phyloP scores from a whole-genome alignment of 305 asterid species.

The Fraxinus albicans region DNA sequence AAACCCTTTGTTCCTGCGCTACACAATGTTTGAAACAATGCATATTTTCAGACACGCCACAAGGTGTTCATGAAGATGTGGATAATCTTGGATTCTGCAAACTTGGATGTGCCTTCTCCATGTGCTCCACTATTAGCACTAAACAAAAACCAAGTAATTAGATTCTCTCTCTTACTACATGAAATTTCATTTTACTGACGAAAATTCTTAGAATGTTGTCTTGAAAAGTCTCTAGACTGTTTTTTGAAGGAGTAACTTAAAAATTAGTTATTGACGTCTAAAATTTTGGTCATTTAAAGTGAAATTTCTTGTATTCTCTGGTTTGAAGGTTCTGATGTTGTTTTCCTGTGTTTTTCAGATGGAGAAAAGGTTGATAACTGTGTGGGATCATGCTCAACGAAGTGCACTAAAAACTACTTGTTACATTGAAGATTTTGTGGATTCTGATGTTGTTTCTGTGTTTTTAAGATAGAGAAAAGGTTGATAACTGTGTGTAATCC shows the following conservation, averaged over 20 bases:
- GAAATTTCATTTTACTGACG: not conserved
- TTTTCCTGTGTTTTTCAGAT: conserved; percentile 34
- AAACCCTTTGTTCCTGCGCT: conserved; percentile 81
- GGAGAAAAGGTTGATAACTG: conserved; percentile 73
- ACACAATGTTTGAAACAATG: conserved; percentile 81
- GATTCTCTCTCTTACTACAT: not conserved
- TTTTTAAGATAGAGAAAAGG: conserved; percentile 60
- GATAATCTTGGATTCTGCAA: conserved; percentile 67
- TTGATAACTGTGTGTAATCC: conserved; percentile 81
- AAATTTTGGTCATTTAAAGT: not conserved
- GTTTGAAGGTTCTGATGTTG: not conserved
- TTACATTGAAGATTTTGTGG: conserved; percentile 33
- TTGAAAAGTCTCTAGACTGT: not conserved
- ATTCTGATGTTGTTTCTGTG: not conserved
- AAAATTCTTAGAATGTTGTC: not conserved
- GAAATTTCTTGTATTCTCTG: not conserved
- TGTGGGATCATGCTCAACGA: conserved; percentile 82
- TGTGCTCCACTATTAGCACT: conserved; percentile 67
- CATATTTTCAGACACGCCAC: conserved; percentile 50
- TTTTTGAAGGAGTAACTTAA: not conserved
- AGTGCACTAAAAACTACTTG: conserved; percentile 57
- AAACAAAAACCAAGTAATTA: conserved; percentile 61
- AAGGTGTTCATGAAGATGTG: conserved; percentile 26
- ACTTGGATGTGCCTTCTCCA: conserved; percentile 83
- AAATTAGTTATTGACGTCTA: not conserved